Base-by-base conservation (phyloP, 495 filamentous ascomycete genomes). In the Trichocladium uniseriatum region DNA sequence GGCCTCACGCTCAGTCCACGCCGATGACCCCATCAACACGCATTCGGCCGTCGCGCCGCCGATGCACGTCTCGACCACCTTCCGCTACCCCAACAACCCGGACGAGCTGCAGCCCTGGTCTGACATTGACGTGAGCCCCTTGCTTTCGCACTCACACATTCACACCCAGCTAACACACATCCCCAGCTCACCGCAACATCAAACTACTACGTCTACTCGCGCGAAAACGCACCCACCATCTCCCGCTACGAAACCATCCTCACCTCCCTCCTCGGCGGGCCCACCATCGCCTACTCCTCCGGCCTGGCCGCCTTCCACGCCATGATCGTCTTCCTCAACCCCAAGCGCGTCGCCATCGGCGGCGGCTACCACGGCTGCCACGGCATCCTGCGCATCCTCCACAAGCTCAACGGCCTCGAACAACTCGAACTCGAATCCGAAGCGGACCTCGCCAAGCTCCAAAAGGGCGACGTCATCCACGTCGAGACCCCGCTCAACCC, bases 401-500 rank as follows among this genome's bases (percentile, higher is more conserved):
- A 71, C 49, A 82, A 82, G 51, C 75, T 95, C 15, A 86, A 79
- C 18, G 82, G 82, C 0, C 74, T 89, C 16, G 61, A 80, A 50
- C 74, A 81, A 39, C 70, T 95, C 10, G 66, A 72, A 2, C 74
- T 92, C 10, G 73, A 84, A 57, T 64, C 52, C 37, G 61, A 61
- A 13, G 47, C 52, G 21, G 69, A 66, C 51, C 62, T 69, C 5
- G 62, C 50, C 22, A 48, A 75, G 15, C 73, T 90, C 8, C 67
- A 75, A 13, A 61, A 72, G 1, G 92, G 91, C 14, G 92, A 98
- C 65, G 70, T 96, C 7, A 78, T 98, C 32, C 89, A 94, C 64
- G 69, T 98, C 32, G 92, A 97, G 64, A 95, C 89, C 1, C 92
- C 92, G 0, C 66, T 95, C 18, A 96, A 98, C 65, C 92, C 92